A percentile compares a stretch with the other conserved stretches of the same genome.
Evolutionary conservation across 768 basidiomycete genomes (phyloP).

Genomic region (Russula foetens): DNA sequence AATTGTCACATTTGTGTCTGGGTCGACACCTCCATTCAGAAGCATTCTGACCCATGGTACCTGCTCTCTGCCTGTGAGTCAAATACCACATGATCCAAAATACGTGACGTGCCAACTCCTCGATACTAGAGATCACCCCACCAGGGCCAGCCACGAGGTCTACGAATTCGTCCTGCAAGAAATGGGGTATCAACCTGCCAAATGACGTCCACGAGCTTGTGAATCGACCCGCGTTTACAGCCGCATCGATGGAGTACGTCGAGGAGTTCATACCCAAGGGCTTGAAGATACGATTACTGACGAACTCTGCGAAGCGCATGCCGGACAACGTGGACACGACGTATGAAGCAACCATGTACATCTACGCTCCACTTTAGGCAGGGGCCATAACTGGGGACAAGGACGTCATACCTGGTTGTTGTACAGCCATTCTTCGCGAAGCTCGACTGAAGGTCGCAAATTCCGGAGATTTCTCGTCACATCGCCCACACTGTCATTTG

Average conservation of each 20-base stretch:
- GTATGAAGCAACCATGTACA: constrained; percentile 32
- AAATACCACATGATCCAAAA: not conserved
- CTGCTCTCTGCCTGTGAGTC: constrained; percentile 21
- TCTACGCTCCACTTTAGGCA: constrained; percentile 22
- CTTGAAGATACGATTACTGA: constrained; percentile 33
- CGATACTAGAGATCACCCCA: constrained; percentile 36
- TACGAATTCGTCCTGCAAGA: constrained; percentile 22
- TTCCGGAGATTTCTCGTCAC: constrained; percentile 24
- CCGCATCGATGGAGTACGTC: constrained; percentile 31
- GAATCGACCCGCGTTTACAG: constrained; percentile 27
- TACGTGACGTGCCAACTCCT: constrained; percentile 34
- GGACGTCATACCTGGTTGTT: constrained; percentile 29
- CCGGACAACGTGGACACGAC: constrained; percentile 30
- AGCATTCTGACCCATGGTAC: constrained; percentile 32
- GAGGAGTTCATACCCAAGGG: constrained; percentile 36
- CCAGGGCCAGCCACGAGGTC: constrained; percentile 32
- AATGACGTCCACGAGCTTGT: constrained; percentile 29
- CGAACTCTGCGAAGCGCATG: constrained; percentile 31
- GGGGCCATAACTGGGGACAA: not conserved
- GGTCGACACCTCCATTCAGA: constrained; percentile 29
- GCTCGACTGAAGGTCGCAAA: constrained; percentile 29
- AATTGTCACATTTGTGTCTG: constrained; percentile 26
- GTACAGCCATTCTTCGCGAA: constrained; percentile 34
- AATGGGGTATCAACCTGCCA: constrained; percentile 29
- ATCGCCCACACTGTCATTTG: not conserved